phyloP scores from a whole-genome alignment of 805 yeast genomes.

The Kuraishia molischiana region DNA sequence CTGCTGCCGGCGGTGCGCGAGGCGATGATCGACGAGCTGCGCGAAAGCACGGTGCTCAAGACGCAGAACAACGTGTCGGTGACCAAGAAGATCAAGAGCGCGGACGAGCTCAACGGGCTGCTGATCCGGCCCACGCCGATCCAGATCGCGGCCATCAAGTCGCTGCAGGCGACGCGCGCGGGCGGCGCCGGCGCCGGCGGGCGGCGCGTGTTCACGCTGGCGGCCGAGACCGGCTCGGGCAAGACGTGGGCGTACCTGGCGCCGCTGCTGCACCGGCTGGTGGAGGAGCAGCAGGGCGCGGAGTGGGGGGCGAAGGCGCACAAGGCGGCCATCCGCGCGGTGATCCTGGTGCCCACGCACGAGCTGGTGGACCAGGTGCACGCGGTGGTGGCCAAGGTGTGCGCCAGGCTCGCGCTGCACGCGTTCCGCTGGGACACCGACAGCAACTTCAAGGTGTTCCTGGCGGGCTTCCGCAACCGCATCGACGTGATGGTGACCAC shows the following conservation, averaged over 20 bases:
- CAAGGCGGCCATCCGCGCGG: constrained; percentile 48
- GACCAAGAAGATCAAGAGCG: constrained; percentile 19
- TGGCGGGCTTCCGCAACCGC: constrained; percentile 36
- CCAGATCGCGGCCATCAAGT: constrained; percentile 66
- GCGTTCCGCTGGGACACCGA: constrained; percentile 55
- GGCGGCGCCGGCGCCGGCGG: constrained; percentile 28
- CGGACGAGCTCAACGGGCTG: constrained; percentile 22
- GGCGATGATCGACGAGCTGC: constrained; percentile 46
- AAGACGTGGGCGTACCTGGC: constrained; percentile 88
- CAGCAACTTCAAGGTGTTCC: constrained; percentile 42
- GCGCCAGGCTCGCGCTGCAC: constrained; percentile 28
- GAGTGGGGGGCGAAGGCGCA: constrained; percentile 25
- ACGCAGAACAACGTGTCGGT: constrained; percentile 20
- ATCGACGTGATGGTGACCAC: constrained; percentile 81
- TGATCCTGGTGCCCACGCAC: constrained; percentile 82
- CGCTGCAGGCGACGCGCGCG: constrained; percentile 33
- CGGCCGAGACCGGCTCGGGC: constrained; percentile 97
- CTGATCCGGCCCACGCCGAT: constrained; percentile 63
- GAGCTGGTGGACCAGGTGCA: constrained; percentile 81
- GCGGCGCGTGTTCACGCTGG: constrained; percentile 51
- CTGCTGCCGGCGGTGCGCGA: constrained; percentile 58
- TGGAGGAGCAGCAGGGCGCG: constrained; percentile 38
- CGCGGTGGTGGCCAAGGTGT: constrained; percentile 25
- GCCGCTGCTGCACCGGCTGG: constrained; percentile 61
- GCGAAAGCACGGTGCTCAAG: constrained; percentile 30